phyloP scores from a whole-genome alignment of 768 basidiomycete genomes.

The Lentinula sp. region DNA sequence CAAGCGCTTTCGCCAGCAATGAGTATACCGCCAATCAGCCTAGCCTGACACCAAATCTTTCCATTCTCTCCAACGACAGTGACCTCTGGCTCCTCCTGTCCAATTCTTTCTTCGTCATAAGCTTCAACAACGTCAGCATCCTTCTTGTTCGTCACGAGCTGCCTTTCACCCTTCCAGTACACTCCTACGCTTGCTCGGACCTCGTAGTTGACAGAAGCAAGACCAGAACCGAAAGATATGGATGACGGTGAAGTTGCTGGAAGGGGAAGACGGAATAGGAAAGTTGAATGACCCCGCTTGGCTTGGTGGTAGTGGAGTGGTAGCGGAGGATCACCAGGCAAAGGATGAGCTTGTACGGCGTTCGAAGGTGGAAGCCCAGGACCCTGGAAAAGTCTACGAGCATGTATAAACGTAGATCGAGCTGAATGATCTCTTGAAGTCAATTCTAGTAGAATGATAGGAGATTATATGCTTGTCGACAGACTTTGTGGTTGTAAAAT shows the following conservation, averaged over 20 bases:
- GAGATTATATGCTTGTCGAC: background rate
- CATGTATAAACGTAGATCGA: constrained; percentile 70
- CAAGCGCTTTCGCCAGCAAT: constrained; percentile 67
- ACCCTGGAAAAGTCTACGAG: constrained; percentile 70
- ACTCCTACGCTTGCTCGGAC: constrained; percentile 68
- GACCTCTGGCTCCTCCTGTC: constrained; percentile 43
- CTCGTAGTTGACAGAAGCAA: constrained; percentile 69
- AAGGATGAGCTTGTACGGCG: constrained; percentile 62
- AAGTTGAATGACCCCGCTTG: constrained; percentile 70
- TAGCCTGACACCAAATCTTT: constrained; percentile 72
- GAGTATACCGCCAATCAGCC: constrained; percentile 53
- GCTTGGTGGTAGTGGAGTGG: constrained; percentile 67
- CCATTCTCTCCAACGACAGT: constrained; percentile 72
- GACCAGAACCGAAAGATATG: constrained; percentile 61
- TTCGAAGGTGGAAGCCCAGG: constrained; percentile 80
- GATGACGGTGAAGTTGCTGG: constrained; percentile 65
- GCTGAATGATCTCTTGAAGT: constrained; percentile 77
- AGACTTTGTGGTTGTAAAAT: background rate
- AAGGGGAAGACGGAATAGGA: constrained; percentile 73
- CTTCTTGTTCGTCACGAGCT: constrained; percentile 57
- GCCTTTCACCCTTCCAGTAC: constrained; percentile 67
- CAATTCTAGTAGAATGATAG: constrained; percentile 41
- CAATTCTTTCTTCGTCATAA: constrained; percentile 27
- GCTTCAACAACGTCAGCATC: constrained; percentile 64
- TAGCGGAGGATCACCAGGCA: constrained; percentile 51